A percentile compares a stretch with the other conserved stretches of the same genome.
phyloP scores from a whole-genome alignment of 73 alveolate genomes.

The Paramecium caudatum region DNA sequence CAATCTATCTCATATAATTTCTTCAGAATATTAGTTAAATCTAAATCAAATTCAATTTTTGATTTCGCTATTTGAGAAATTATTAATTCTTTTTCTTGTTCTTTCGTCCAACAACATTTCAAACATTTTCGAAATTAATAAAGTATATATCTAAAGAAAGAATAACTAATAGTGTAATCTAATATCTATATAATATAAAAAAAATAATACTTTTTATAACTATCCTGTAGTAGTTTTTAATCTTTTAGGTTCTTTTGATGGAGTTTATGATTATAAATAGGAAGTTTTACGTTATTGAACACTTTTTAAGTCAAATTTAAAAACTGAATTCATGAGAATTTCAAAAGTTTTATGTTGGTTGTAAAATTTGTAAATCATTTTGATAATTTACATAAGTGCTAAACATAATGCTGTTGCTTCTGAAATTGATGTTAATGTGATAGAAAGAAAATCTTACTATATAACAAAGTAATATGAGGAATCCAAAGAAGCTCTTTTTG shows the following conservation, averaged over 20 bases:
- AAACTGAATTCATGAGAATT: slow-evolving; percentile 41
- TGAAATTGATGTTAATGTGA: slow-evolving; percentile 25
- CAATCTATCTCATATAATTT: slow-evolving; percentile 58
- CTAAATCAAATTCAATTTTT: slow-evolving; percentile 32
- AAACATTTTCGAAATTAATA: background rate
- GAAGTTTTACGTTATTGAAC: slow-evolving; percentile 9
- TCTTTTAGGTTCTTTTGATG: too few species aligned
- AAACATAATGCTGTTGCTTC: slow-evolving; percentile 40
- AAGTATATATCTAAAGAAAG: background rate
- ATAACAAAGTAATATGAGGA: slow-evolving; percentile 45
- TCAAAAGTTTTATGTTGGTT: slow-evolving; percentile 54
- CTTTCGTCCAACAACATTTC: background rate
- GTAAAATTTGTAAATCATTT: slow-evolving; percentile 24
- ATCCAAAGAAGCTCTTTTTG: background rate
- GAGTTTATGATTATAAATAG: background rate
- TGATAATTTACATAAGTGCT: slow-evolving; percentile 5
- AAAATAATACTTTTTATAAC: background rate
- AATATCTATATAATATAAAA: background rate
- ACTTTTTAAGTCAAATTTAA: slow-evolving; percentile 44
- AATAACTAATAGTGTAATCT: slow-evolving; percentile 20
- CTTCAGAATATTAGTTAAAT: slow-evolving; percentile 3
- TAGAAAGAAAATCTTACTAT: background rate
- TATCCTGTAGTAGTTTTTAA: background rate
- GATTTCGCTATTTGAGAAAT: slow-evolving; percentile 27
- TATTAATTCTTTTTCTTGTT: slow-evolving; percentile 5